A percentile compares a stretch with the other conserved stretches of the same genome.
Evolutionary conservation across 306 rosid species (phyloP).

Genomic region (Cucumis melo): DNA sequence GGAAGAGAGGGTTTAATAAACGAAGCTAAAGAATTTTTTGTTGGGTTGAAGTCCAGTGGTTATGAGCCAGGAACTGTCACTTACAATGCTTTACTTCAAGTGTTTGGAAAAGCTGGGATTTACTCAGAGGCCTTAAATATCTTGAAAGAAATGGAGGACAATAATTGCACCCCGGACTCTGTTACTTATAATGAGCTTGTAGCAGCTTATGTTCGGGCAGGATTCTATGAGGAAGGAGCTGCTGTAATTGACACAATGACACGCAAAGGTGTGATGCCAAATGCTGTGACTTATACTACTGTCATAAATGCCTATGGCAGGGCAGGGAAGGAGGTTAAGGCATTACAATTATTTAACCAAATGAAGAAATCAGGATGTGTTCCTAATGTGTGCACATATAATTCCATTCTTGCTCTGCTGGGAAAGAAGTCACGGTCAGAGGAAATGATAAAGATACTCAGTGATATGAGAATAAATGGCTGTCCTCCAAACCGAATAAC

Average conservation of each 20-base stretch:
- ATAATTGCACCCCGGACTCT: conserved; percentile 53
- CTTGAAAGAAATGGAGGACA: conserved; percentile 76
- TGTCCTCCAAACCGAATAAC: conserved; percentile 76
- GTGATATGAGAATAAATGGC: conserved; percentile 73
- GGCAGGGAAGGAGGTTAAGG: conserved; percentile 64
- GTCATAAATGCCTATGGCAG: conserved; percentile 76
- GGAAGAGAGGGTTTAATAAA: conserved; percentile 77
- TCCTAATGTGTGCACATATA: conserved; percentile 71
- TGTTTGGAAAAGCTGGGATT: conserved; percentile 82
- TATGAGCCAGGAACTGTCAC: conserved; percentile 75
- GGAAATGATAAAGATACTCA: conserved; percentile 56
- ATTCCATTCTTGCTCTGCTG: conserved; percentile 59
- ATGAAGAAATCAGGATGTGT: conserved; percentile 88
- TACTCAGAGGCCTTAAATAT: conserved; percentile 65
- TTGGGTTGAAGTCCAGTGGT: conserved; percentile 46
- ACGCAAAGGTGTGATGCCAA: conserved; percentile 57
- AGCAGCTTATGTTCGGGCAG: conserved; percentile 81
- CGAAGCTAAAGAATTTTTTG: conserved; percentile 73
- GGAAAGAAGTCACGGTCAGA: conserved; percentile 62
- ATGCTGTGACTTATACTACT: conserved; percentile 84
- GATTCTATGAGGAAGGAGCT: conserved; percentile 70
- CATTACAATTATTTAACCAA: conserved; percentile 46
- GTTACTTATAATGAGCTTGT: conserved; percentile 90
- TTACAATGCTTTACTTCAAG: conserved; percentile 71
- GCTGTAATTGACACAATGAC: conserved; percentile 71